Evolutionary conservation across 2,329 filamentous ascomycete species (phyloP).

Genomic region (Leptographium galeiforme): DNA sequence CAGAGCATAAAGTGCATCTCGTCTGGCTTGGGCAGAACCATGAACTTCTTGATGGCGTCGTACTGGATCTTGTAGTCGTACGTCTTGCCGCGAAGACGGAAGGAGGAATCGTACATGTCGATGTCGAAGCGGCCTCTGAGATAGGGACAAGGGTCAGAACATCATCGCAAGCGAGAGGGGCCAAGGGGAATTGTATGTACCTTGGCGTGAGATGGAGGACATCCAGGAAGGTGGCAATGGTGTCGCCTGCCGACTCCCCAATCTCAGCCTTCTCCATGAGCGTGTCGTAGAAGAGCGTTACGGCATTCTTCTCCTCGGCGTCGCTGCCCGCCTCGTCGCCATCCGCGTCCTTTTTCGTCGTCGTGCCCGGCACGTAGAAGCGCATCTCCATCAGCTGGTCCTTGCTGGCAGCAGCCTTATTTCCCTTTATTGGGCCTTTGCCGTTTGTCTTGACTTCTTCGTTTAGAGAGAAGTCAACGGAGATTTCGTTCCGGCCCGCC

Average conservation of each 20-base stretch:
- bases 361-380: slow-evolving; percentile 91
- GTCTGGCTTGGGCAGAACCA: slow-evolving; percentile 96
- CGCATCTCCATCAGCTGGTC: slow-evolving; percentile 98
- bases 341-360: slow-evolving; percentile 61
- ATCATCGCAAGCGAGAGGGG: neutral
- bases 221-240: slow-evolving; percentile 92
- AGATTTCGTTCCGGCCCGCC: slow-evolving; percentile 93
- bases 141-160: slow-evolving; percentile 9
- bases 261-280: slow-evolving; percentile 98
- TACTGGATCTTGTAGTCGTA: slow-evolving; percentile 99
- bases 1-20: slow-evolving; percentile 92
- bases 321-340: slow-evolving; percentile 58
- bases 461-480: slow-evolving; percentile 80
- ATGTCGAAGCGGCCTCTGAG: slow-evolving; percentile 94
- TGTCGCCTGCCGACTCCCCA: slow-evolving; percentile 96
- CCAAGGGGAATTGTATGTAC: slow-evolving; percentile 25
- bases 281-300: slow-evolving; percentile 94
- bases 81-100: slow-evolving; percentile 93
- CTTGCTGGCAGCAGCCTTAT: slow-evolving; percentile 75
- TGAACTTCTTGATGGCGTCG: slow-evolving; percentile 95
- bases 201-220: slow-evolving; percentile 92
- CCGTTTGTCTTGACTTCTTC: slow-evolving; percentile 62
- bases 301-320: slow-evolving; percentile 78
- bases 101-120: slow-evolving; percentile 97
- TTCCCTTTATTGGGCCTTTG: slow-evolving; percentile 62